Evolutionary conservation across 108 stramenopile species (phyloP).

Genomic region (Seminavis robusta): DNA sequence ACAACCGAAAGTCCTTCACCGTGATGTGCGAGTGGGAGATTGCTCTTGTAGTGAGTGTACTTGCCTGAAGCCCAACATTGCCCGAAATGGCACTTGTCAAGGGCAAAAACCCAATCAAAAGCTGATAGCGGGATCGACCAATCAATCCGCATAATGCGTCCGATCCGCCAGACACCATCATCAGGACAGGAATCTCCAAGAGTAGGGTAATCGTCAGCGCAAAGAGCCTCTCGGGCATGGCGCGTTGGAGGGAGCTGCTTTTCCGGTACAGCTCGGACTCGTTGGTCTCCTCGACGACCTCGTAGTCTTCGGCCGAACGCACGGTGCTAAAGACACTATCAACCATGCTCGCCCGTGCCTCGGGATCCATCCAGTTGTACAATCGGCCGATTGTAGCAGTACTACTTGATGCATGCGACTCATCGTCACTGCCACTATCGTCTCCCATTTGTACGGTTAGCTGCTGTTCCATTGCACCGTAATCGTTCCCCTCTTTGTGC

Average conservation of each 20-base stretch:
- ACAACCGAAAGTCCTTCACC: conserved; percentile 26
- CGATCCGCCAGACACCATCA: conserved; percentile 59
- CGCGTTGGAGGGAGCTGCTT: conserved; percentile 37
- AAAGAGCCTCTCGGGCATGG: conserved; percentile 55
- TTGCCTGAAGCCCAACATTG: conserved; percentile 67
- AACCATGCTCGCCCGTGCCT: conserved; percentile 6
- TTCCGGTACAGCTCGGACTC: conserved; percentile 26
- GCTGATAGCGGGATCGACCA: conserved; percentile 49
- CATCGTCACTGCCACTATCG: no score
- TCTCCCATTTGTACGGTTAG: no score
- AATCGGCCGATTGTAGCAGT: no score
- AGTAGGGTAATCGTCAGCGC: conserved; percentile 54
- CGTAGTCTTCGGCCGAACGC: conserved; percentile 19
- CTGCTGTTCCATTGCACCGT: no score
- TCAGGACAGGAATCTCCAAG: conserved; percentile 58
- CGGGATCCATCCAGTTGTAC: no score
- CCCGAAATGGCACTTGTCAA: conserved; percentile 62
- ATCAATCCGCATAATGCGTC: conserved; percentile 48
- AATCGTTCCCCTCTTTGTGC: no score
- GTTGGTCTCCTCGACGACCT: conserved; percentile 16
- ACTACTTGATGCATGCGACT: no score
- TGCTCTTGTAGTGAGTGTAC: conserved; percentile 54
- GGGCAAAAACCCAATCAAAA: conserved; percentile 54
- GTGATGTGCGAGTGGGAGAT: conserved; percentile 46
- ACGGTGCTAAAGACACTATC: conserved; percentile 45